phyloP scores from a whole-genome alignment of 1,284 basidiomycete genomes.

The Puccinia horiana region DNA sequence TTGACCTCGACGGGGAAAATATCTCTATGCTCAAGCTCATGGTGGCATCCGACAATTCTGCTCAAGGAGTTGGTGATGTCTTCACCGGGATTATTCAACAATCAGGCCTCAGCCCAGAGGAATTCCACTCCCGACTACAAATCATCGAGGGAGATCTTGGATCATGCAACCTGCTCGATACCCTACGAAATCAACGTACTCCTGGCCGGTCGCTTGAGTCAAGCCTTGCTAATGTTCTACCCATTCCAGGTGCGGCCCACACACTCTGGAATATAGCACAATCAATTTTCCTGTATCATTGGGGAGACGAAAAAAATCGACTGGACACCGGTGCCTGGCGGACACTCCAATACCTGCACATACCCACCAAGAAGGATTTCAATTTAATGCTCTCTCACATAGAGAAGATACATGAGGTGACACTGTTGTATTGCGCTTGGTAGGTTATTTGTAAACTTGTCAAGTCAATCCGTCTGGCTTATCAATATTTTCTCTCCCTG shows the following conservation, averaged over 20 bases:
- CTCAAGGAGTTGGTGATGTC: no score
- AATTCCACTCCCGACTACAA: no score
- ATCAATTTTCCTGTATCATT: no score
- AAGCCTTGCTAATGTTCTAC: neutral
- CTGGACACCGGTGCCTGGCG: neutral
- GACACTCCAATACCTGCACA: no score
- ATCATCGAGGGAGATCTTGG: neutral
- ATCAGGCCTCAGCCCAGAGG: no score
- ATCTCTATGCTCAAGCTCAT: slow-evolving; percentile 7
- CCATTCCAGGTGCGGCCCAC: no score
- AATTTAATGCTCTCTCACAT: neutral
- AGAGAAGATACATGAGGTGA: neutral
- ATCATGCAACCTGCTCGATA: neutral
- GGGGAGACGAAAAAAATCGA: no score
- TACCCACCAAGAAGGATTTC: slow-evolving; percentile 10
- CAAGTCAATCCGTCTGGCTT: neutral
- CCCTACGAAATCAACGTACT: neutral
- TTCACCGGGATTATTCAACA: no score
- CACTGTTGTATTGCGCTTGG: neutral
- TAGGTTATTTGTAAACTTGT: neutral
- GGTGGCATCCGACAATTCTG: neutral
- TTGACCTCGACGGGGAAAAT: no score
- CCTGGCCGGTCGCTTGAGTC: neutral
- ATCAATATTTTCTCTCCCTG: neutral
- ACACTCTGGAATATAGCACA: no score